Evolutionary conservation across 345 rosid species (phyloP), one percentile per base, ranked within the genome.

Genomic region (Citrus mangshanensis): DNA sequence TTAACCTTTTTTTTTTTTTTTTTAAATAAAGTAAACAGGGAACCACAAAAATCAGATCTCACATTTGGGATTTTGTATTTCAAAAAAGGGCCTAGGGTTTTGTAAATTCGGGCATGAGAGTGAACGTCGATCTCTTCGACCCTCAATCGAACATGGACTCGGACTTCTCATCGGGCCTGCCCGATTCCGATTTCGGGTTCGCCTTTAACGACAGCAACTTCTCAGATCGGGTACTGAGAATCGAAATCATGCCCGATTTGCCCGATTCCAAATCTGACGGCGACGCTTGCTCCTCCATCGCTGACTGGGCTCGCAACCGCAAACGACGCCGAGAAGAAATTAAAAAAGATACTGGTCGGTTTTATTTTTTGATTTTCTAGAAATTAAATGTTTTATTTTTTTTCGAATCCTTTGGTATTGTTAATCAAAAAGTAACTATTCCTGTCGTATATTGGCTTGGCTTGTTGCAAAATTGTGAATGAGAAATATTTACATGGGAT

Each of bases 161-260:
- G 22, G 88, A 88, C 51, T 76, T 78, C 64, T 86, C 89, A 21
- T 79, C 86, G 37, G 74, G 71, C 2, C 76, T 27, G 35, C 58
- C 80, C 25, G 91, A 88, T 72, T 75, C 89, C 9, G 92, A 90
- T 75, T 93, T 93, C 66, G 91, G 81, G 0, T 92, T 95, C 78
- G 98, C 98, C 37, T 95, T 92, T 86, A 85, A 95, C 87, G 85
- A 92, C 73, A 87, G 85, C 66, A 90, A 82, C 49, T 95, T 95
- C 89, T 93, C 98, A 62, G 98, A 92, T 70, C 88, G 94, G 77
- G 77, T 91, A 46, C 85, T 95, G 37, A 88, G 87, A 81, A 91
- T 93, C 73, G 95, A 92, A 86, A 89, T 95, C 80, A 51, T 86
- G 6, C 80, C 87, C 46, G 88, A 85, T 81, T 79, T 82, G 64